phyloP scores from a whole-genome alignment of 345 rosid genomes.

The Eucalyptus cloeziana region DNA sequence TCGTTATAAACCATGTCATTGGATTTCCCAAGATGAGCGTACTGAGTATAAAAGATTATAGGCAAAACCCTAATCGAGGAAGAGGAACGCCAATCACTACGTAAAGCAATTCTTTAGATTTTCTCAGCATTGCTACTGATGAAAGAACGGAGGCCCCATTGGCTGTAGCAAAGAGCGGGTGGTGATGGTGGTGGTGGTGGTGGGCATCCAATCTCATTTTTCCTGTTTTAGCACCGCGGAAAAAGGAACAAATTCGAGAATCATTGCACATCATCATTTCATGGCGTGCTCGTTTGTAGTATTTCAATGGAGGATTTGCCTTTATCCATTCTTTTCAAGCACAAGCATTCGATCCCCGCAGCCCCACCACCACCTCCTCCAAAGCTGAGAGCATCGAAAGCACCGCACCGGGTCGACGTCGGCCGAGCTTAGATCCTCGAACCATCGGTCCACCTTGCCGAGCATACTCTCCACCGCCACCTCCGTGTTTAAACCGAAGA shows the following conservation, averaged over 20 bases:
- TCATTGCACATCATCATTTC: slow-evolving; percentile 7
- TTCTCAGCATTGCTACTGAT: neutral
- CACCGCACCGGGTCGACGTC: neutral
- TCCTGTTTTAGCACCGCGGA: neutral
- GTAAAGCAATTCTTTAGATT: neutral
- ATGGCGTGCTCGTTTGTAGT: neutral
- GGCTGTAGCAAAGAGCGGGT: neutral
- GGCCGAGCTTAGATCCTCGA: neutral
- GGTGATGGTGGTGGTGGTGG: neutral
- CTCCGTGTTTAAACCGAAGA: neutral
- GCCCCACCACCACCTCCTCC: neutral
- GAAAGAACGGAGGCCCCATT: neutral
- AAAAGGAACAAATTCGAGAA: neutral
- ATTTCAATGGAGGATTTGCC: neutral
- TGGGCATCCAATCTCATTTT: neutral
- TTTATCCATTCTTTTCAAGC: slow-evolving; percentile 3
- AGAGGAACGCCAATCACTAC: neutral
- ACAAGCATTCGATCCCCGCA: neutral
- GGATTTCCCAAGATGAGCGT: neutral
- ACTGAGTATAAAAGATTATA: neutral
- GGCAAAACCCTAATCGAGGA: neutral
- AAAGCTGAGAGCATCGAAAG: neutral
- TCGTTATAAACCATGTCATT: neutral
- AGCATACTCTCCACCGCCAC: neutral
- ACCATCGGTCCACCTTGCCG: neutral